Evolutionary conservation across 352 stramenopile species (phyloP).

Genomic region (Phytophthora europaea): DNA sequence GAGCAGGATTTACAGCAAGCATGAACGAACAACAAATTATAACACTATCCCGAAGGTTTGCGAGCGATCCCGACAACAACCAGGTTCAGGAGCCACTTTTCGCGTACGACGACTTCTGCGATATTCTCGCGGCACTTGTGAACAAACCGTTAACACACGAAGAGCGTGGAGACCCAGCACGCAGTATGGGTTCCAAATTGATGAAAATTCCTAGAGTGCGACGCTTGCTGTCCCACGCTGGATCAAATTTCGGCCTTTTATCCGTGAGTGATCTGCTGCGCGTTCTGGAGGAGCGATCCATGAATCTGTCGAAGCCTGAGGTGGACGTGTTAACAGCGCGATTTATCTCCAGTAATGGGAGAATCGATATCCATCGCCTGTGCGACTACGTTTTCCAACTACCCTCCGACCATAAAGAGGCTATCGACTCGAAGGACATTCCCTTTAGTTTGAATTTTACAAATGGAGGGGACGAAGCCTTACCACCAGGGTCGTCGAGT

Average conservation of each 20-base stretch:
- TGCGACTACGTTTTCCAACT: slow-evolving; percentile 56
- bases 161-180: slow-evolving; percentile 7
- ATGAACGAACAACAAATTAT: slow-evolving; percentile 77
- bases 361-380: slow-evolving; percentile 46
- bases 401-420: slow-evolving; percentile 13
- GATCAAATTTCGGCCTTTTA: slow-evolving; percentile 19
- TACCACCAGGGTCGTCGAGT: slow-evolving; percentile 15
- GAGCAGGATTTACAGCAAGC: slow-evolving; percentile 15
- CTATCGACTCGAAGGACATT: slow-evolving; percentile 26
- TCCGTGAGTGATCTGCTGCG: slow-evolving; percentile 39
- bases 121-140: slow-evolving; percentile 50
- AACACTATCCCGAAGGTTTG: slow-evolving; percentile 66
- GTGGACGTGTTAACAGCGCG: slow-evolving; percentile 39
- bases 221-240: slow-evolving; percentile 24
- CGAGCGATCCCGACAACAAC: slow-evolving; percentile 18
- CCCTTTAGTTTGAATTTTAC: slow-evolving; percentile 24
- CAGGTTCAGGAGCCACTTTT: slow-evolving; percentile 34
- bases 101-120: slow-evolving; percentile 72
- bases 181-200: slow-evolving; percentile 37
- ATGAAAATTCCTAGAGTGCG: slow-evolving; percentile 40
- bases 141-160: slow-evolving; percentile 13
- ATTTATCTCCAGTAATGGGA: slow-evolving; percentile 39
- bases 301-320: slow-evolving; percentile 41
- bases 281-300: slow-evolving; percentile 36
- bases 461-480: slow-evolving; percentile 27